Base-by-base conservation (phyloP, 2,329 filamentous ascomycete species). In the Phoma herbarum region DNA sequence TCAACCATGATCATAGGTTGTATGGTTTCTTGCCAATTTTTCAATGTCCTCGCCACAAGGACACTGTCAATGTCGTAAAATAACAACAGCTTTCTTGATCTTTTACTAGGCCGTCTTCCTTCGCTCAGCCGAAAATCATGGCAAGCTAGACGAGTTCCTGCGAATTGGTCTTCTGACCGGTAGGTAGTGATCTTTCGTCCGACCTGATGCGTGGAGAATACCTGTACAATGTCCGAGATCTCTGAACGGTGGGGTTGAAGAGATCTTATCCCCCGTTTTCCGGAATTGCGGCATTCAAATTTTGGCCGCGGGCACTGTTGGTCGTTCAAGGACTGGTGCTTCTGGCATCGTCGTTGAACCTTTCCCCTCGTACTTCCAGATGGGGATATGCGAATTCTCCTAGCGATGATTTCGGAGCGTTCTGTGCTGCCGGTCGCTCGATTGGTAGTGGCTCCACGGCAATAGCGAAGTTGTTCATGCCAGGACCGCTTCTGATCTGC, bases 401-500 rank as follows among this genome's bases (percentile, higher is more conserved):
- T 3, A 18, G 23, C 16, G 25, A 20, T 23, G 14, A 22, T 16
- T 18, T 11, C n/a, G 25, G 12, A 37, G 39, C 11, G 70, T 37
- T n/a, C n/a, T 16, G 35, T 8, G 28, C 16, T 9, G 25, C 4
- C 18, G 5, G 14, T 12, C 14, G 11, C 10, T 18, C 8, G 28
- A 37, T 12, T 7, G n/a, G 28, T 18, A 22, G n/a, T 23, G 20
- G 18, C 4, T 75, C 67, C 20, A 97, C 76, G 16, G 92, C 85
- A 67, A 98, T 88, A 14, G 90, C 88, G 76, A 98, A 99, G 73
- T 99, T 98, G 78, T 99, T 99, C 74, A 93, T 87, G 23, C 83
- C 85, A 52, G 82, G 81, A 11, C 93, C 93, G 22, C 91, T 85
- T 61, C 91, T 89, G 39, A 97, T 75, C 74, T 95, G 90, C 61